phyloP scores from a whole-genome alignment of 129 eudicot genomes.

The Escallonia rubra region DNA sequence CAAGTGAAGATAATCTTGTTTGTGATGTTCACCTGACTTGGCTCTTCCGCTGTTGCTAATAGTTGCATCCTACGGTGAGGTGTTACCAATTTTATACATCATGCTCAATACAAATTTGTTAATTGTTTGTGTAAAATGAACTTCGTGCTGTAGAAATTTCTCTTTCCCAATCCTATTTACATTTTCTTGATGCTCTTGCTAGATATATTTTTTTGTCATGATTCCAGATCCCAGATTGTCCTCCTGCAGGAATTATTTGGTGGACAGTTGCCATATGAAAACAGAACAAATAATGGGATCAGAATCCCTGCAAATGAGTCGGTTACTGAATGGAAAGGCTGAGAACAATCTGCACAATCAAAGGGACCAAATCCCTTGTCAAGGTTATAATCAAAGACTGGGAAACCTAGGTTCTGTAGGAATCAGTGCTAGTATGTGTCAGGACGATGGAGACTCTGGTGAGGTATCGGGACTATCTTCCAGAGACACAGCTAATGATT shows the following conservation, averaged over 20 bases:
- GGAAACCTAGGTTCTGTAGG: constrained; percentile 20
- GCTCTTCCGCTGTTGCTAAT: no score
- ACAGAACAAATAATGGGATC: constrained; percentile 24
- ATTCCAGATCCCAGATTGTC: constrained; percentile 11
- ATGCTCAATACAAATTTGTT: background rate
- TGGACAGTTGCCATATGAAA: constrained; percentile 15
- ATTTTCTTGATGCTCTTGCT: background rate
- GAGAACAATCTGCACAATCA: constrained; percentile 22
- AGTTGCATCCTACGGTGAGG: no score
- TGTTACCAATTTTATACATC: no score
- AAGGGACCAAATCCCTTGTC: constrained; percentile 8
- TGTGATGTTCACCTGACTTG: background rate
- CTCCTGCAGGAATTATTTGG: constrained; percentile 42
- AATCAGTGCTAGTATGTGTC: constrained; percentile 9
- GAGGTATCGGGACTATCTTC: constrained; percentile 9
- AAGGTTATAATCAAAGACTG: constrained; percentile 16
- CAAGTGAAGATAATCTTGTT: background rate
- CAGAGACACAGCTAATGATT: constrained; percentile 10
- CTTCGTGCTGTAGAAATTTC: background rate
- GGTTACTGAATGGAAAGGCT: constrained; percentile 21
- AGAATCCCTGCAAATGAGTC: constrained; percentile 21
- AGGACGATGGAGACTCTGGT: constrained; percentile 15
- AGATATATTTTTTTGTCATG: background rate
- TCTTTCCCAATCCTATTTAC: background rate
- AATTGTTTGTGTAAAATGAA: background rate